These are phyloP conservation scores for Suhomyces sp. DNA, from an alignment of 805 yeast genomes.

Conservation along the genomic window DNA sequence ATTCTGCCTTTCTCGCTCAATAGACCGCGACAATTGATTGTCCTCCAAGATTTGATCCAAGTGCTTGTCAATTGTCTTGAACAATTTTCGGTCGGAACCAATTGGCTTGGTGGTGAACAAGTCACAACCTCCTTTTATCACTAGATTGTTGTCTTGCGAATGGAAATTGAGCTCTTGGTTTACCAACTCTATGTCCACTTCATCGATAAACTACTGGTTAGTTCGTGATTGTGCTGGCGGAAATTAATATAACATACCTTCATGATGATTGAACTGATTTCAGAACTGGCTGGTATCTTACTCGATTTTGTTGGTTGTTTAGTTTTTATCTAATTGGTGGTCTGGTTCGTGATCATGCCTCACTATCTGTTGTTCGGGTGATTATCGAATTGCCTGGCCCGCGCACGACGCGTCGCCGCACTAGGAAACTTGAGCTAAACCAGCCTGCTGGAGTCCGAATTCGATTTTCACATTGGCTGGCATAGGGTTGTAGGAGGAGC, in stretches of 20 bases:
- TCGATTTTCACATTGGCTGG: constrained; percentile 10
- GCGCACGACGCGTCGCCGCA: constrained; percentile 1
- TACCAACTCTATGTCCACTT: constrained; percentile 85
- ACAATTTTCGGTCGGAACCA: constrained; percentile 83
- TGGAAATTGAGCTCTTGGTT: constrained; percentile 66
- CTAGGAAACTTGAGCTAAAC: background rate
- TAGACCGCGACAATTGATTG: constrained; percentile 37
- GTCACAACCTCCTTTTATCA: constrained; percentile 85
- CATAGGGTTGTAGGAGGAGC: constrained; percentile 9
- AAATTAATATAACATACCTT: constrained; percentile 13
- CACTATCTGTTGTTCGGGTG: constrained; percentile 13
- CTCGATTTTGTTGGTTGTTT: background rate
- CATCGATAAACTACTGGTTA: constrained; percentile 72
- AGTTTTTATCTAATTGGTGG: background rate
- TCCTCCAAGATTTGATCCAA: constrained; percentile 54
- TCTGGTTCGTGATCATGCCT: background rate
- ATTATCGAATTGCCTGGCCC: constrained; percentile 9
- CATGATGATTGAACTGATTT: constrained; percentile 6
- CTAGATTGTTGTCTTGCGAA: constrained; percentile 40
- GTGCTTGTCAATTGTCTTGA: constrained; percentile 82
- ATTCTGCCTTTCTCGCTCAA: constrained; percentile 38
- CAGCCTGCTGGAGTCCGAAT: constrained; percentile 14
- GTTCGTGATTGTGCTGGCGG: background rate
- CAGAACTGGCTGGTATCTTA: background rate
- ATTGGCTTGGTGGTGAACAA: constrained; percentile 92